These are phyloP conservation scores for Staphylotrichum tortipilum DNA, from an alignment of 495 filamentous ascomycete genomes.

Conservation along the genomic window DNA sequence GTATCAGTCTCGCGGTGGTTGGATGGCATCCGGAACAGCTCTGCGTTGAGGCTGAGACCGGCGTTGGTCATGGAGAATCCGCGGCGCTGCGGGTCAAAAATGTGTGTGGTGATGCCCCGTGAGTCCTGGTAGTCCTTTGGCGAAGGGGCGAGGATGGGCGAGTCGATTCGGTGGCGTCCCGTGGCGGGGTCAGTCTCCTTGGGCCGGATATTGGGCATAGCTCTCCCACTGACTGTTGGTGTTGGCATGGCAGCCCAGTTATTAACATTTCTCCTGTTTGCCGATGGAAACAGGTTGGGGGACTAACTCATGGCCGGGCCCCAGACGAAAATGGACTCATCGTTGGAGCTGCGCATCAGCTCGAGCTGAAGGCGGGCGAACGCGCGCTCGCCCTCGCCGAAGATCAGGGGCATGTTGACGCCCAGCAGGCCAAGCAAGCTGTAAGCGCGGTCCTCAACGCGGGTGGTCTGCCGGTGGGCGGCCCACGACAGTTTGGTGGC, in stretches of 20 bases:
- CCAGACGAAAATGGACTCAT: neutral
- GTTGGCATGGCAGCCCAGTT: too few relatives aligned
- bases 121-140: neutral
- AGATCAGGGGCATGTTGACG: neutral
- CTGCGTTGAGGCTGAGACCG: neutral
- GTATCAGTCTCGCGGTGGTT: neutral
- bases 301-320: neutral
- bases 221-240: too few relatives aligned
- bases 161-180: too few relatives aligned
- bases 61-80: neutral
- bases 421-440: neutral
- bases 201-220: too few relatives aligned
- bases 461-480: neutral
- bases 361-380: slow-evolving; percentile 12
- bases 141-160: neutral
- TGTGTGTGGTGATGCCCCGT: neutral
- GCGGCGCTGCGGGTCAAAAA: neutral
- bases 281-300: too few relatives aligned
- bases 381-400: neutral
- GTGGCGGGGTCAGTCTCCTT: too few relatives aligned
- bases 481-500: slow-evolving; percentile 2
- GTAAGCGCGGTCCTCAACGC: slow-evolving; percentile 2
- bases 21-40: neutral
- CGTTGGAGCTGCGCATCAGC: neutral
- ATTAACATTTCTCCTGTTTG: too few relatives aligned